Conservation (phyloP, 2,329 filamentous ascomycete genomes). For the Aspergillaceae sp. region DNA sequence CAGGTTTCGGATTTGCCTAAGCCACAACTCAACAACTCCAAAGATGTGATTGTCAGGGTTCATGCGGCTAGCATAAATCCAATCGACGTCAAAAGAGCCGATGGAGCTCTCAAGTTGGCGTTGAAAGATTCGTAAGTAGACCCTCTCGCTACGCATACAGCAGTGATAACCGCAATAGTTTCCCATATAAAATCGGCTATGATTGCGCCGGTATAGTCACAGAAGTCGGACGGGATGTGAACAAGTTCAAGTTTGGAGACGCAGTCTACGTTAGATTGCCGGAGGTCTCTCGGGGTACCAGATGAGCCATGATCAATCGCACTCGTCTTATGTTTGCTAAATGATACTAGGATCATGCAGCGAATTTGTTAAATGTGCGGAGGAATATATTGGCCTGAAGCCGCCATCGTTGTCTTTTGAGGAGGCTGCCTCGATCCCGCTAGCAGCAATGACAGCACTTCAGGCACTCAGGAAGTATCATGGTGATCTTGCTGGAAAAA, state of each 20-base stretch:
- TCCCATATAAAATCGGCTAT: slow-evolving; percentile 39
- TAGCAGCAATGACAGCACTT: slow-evolving; percentile 36
- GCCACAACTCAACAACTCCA: slow-evolving; percentile 23
- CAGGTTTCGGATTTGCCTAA: neutral
- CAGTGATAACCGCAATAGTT: slow-evolving; percentile 15
- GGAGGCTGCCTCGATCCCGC: slow-evolving; percentile 37
- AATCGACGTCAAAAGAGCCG: slow-evolving; percentile 37
- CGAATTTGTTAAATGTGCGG: slow-evolving; percentile 29
- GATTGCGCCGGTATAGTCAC: slow-evolving; percentile 35
- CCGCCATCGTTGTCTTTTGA: slow-evolving; percentile 35
- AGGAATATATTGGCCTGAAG: slow-evolving; percentile 30
- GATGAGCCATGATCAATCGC: neutral
- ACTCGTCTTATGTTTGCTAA: neutral
- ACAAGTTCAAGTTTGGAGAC: slow-evolving; percentile 31
- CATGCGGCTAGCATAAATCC: slow-evolving; percentile 41
- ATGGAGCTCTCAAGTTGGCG: slow-evolving; percentile 26
- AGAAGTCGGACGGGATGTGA: slow-evolving; percentile 27
- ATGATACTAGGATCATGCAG: slow-evolving; percentile 25
- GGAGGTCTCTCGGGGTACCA: slow-evolving; percentile 21
- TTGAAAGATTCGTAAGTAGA: slow-evolving; percentile 23
- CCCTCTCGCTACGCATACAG: neutral
- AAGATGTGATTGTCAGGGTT: slow-evolving; percentile 39
- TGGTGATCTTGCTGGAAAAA: slow-evolving; percentile 43
- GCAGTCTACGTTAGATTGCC: slow-evolving; percentile 31
- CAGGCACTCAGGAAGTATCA: slow-evolving; percentile 39